Evolutionary conservation across 2,329 filamentous ascomycete species (phyloP).

Genomic region (Ophiostoma tasmaniense): DNA sequence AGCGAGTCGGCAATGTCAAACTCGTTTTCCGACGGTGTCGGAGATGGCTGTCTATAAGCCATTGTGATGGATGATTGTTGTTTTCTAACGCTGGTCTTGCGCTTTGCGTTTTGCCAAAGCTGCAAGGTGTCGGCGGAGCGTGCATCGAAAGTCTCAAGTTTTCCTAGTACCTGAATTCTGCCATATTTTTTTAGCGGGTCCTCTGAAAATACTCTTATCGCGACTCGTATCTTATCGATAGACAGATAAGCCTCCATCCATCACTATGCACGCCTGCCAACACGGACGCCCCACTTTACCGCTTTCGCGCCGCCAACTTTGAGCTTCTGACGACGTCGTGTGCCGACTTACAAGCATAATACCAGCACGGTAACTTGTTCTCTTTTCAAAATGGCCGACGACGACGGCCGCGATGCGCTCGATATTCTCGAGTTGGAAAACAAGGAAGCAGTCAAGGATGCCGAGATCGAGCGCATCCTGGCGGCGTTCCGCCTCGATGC

Average conservation of each 20-base stretch:
- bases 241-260: neutral
- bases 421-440: constrained; percentile 74
- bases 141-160: neutral
- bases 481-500: constrained; percentile 72
- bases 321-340: neutral
- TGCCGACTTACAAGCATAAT: neutral
- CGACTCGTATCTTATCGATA: constrained; percentile 7
- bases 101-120: neutral
- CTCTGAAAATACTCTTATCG: constrained; percentile 13
- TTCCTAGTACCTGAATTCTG: neutral
- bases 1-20: constrained; percentile 80
- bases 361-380: neutral
- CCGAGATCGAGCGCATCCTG: constrained; percentile 89
- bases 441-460: constrained; percentile 93
- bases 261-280: neutral
- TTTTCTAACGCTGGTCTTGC: neutral
- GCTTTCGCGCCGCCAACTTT: neutral
- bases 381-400: constrained; percentile 20
- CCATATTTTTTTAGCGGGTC: constrained; percentile 14
- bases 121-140: neutral
- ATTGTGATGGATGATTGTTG: constrained; percentile 36
- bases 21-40: constrained; percentile 78
- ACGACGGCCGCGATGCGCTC: constrained; percentile 52
- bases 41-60: constrained; percentile 67
- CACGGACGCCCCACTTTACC: constrained; percentile 1